Evolutionary conservation across 768 basidiomycete genomes (phyloP), one percentile per base, ranked within the genome.

Genomic region (Kockovaella imperatae): DNA sequence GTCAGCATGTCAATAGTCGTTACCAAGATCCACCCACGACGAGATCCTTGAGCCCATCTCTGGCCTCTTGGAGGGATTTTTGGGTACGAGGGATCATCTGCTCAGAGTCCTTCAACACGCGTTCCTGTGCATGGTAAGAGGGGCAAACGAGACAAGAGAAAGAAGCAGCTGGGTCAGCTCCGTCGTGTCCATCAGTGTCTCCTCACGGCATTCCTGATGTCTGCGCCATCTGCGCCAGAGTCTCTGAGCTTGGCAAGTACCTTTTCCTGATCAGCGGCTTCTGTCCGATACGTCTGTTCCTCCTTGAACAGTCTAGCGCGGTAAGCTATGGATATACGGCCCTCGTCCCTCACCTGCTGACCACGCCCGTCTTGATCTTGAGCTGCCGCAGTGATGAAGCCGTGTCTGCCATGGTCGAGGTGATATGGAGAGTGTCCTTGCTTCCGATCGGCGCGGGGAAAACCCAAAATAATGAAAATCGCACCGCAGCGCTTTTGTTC

Each of bases 131-230:
- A 6, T 17, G 20, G 21, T 13, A 3, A 10, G 32, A n/a, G n/a
- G n/a, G n/a, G n/a, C n/a, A 18, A 25, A 43, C n/a, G 32, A 28
- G 5, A 13, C 32, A 23, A 8, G 17, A 47, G 11, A 10, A 21
- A 39, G 38, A 14, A 23, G 38, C 17, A 39, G 32, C 14, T 34
- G 15, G 21, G 21, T 20, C 25, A 24, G 8, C 13, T n/a, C n/a
- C n/a, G n/a, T n/a, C n/a, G n/a, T n/a, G n/a, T n/a, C n/a, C 6
- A 42, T 3, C 21, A 14, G 8, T 24, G 14, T 15, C 14, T 21
- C 38, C 65, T 53, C 25, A 67, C 65, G 13, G 62, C 65, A 41
- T 63, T 62, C 40, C 62, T 23, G 17, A 67, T 58, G 51, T 63
- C 62, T n/a, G 62, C 62, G 3, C 62, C 65, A 26, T 67, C 65